Percentiles rank a stretch among this genome's conserved stretches.
These are phyloP conservation scores for Talaromyces sp. DNA, from an alignment of 2,329 filamentous ascomycete genomes.

Conservation along the genomic window DNA sequence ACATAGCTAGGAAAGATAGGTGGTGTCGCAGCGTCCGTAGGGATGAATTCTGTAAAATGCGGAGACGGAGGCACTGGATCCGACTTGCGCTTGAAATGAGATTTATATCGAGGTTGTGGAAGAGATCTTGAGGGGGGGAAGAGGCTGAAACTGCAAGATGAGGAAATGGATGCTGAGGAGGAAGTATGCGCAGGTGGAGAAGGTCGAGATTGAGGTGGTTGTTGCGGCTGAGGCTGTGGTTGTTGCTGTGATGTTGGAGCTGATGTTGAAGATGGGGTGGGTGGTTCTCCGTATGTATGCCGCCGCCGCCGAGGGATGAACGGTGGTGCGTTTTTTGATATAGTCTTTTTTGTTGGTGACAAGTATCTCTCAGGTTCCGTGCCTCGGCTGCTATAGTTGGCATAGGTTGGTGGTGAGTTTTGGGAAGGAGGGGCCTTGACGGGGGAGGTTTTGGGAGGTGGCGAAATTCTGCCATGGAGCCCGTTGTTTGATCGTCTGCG, in stretches of 20 bases:
- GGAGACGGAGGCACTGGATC: slow-evolving; percentile 23
- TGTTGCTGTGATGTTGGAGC: neutral
- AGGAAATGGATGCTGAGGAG: slow-evolving; percentile 4
- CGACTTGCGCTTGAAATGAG: slow-evolving; percentile 18
- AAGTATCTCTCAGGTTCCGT: neutral
- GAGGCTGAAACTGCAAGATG: slow-evolving; percentile 12
- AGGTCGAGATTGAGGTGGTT: neutral
- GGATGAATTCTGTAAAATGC: slow-evolving; percentile 2
- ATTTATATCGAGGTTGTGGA: slow-evolving; percentile 15
- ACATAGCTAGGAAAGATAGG: slow-evolving; percentile 17
- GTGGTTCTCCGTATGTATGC: slow-evolving; percentile 42
- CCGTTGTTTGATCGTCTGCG: slow-evolving; percentile 29
- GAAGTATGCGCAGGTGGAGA: neutral
- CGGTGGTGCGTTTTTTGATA: slow-evolving; percentile 22
- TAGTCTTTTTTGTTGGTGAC: neutral
- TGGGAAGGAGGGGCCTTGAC: neutral
- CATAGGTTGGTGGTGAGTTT: slow-evolving; percentile 16
- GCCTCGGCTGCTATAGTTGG: neutral
- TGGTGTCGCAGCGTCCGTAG: slow-evolving; percentile 12
- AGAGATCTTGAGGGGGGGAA: slow-evolving; percentile 5
- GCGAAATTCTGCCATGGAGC: slow-evolving; percentile 23
- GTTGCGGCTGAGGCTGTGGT: neutral
- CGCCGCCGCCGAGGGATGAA: slow-evolving; percentile 28
- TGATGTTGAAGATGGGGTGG: slow-evolving; percentile 22
- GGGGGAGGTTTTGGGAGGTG: neutral